Evolutionary conservation across 1,284 basidiomycete species (phyloP), one percentile per base, ranked within the genome.

Genomic region (Pseudozyma hubeiensis): DNA sequence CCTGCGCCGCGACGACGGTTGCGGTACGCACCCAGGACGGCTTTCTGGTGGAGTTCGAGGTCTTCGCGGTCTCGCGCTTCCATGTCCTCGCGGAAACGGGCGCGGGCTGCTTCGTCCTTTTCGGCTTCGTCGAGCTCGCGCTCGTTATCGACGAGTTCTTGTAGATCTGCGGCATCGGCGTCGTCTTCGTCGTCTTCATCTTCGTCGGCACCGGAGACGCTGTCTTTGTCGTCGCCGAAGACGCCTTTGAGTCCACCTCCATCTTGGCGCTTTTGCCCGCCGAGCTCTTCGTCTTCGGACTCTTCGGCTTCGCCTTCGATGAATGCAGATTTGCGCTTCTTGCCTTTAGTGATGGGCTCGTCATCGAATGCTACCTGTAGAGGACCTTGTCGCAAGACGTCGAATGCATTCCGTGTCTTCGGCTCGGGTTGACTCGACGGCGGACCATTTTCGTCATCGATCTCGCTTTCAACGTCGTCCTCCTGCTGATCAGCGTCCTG

Each of bases 291-390:
- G 31, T 79, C 79, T 33, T 82, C 81, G 2, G 81, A 83, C 64
- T 83, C 81, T 55, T 79, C 81, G n/a, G 81, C 81, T 53, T 83
- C 81, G 6, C 81, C 81, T 49, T 75, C 76, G 37, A 83, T 70
- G 64, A 81, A 83, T 16, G 65, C 73, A 4, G 64, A 69, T 45
- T 75, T 75, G 59, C 64, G 67, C 44, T 70, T 78, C 54, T 72
- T 72, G 37, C 44, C 29, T 13, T 52, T 55, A 13, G 17, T 34
- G 10, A n/a, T 19, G 13, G 40, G 29, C 16, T 37, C 54, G 19
- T 48, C 37, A 29, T 48, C 43, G 37, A 46, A 49, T 8, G 34
- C 10, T 2, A 31, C 17, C 2, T 40, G 41, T 5, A 48, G 19
- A 11, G 51, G 52, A 3, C 58, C 54, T 49, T 41, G 17, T 11